Percentiles rank a stretch among this genome's conserved stretches.
Evolutionary conservation across 305 asterid species (phyloP).

Genomic region (Fraxinus xanthoxyloides): DNA sequence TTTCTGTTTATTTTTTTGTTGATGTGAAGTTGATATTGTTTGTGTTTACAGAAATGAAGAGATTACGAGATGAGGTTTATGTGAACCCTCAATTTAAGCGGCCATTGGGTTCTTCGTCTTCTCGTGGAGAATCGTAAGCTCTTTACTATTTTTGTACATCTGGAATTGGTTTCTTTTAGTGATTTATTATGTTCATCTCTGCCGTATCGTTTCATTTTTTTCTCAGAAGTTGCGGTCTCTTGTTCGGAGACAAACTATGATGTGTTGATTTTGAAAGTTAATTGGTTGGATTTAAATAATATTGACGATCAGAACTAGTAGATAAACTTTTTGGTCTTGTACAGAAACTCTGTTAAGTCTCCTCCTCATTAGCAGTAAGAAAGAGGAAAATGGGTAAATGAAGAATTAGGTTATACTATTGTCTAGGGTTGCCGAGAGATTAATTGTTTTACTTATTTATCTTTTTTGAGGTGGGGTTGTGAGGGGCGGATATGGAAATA

Average conservation of each 20-base stretch:
- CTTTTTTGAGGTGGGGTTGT: neutral
- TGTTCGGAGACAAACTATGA: slow-evolving; percentile 16
- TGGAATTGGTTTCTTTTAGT: slow-evolving; percentile 18
- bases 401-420: slow-evolving; percentile 27
- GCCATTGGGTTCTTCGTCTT: slow-evolving; percentile 49
- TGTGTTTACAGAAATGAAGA: slow-evolving; percentile 55
- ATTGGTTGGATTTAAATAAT: slow-evolving; percentile 23
- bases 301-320: slow-evolving; percentile 17
- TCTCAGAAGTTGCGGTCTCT: slow-evolving; percentile 16
- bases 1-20: slow-evolving; percentile 2
- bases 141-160: slow-evolving; percentile 10
- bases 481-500: slow-evolving; percentile 9
- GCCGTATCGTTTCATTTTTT: neutral
- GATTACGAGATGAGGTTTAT: slow-evolving; percentile 61
- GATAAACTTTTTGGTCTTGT: neutral
- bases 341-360: no score
- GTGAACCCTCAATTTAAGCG: slow-evolving; percentile 65
- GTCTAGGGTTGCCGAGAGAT: slow-evolving; percentile 32
- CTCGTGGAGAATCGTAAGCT: slow-evolving; percentile 72
- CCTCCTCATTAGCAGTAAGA: neutral
- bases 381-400: slow-evolving; percentile 13
- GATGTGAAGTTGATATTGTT: slow-evolving; percentile 17
- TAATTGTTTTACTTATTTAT: neutral
- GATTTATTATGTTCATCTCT: slow-evolving; percentile 13
- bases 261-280: slow-evolving; percentile 24